Base-by-base conservation (phyloP, 192 early-diverging fungal species). In the Coemansia sp. region DNA sequence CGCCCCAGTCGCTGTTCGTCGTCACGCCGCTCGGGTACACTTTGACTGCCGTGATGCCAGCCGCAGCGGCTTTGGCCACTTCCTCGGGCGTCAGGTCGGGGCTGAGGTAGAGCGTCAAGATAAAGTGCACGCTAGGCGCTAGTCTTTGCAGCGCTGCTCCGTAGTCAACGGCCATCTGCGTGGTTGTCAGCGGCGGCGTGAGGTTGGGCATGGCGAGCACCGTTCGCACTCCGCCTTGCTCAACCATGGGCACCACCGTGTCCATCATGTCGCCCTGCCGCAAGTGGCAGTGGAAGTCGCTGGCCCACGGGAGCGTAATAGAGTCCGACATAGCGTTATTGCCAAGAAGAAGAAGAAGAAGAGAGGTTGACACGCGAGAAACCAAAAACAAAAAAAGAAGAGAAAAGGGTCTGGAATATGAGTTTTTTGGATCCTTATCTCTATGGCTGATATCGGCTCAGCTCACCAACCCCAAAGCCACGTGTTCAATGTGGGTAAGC, bases 201-300 rank as follows among this genome's bases (percentile, higher is more conserved):
- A 98, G 77, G 76, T 99, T 99, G 61, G 97, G 97, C 96, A 99
- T 99, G 41, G 97, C 92, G 56, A 94, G 94, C 19, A 91, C 95
- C 14, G 93, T 88, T 29, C 88, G 85, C 51, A 96, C 88, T 41
- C 97, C 96, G 45, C 92, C 92, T 62, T 86, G 83, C 49, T 81
- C 72, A 15, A 99, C 85, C 49, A 86, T 79, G 17, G 94, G 94
- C n/a, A 93, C 93, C 11, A 98, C 92, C 64, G 88, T 88, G 25
- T 86, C 75, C 94, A 97, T 97, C 77, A 99, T 89, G 32, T 86
- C 89, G 53, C 91, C 96, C 75, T 97, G 95, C 31, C 97, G 90
- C 61, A 97, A 82, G 65, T 99, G 97, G 61, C 91, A 83, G 84
- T 99, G 97, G 77, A 99, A 93, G 82, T 99, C 97, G 65, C 80